Evolutionary conservation across 305 asterid genomes (phyloP).

Genomic region (Solanum hybrid): DNA sequence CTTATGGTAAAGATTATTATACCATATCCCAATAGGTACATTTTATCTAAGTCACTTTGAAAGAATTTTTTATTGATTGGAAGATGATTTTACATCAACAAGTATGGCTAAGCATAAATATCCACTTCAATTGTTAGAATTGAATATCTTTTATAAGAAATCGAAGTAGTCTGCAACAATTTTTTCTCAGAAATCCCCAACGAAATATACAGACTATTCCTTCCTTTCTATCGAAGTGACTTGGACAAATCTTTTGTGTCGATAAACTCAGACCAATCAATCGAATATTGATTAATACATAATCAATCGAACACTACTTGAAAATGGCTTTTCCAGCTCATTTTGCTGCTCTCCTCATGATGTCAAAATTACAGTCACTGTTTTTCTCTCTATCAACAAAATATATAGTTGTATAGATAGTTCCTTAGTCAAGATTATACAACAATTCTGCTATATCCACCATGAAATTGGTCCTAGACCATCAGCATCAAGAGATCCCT

Average conservation of each 20-base stretch:
- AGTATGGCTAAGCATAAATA: not conserved
- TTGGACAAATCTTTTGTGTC: not conserved
- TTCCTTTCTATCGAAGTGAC: not conserved
- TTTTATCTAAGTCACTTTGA: too few relatives aligned
- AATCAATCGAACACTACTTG: not conserved
- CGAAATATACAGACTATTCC: not conserved
- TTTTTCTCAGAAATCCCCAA: not conserved
- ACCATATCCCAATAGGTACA: too few relatives aligned
- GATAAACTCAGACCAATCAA: not conserved
- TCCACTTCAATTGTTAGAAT: not conserved
- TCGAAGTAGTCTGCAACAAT: not conserved
- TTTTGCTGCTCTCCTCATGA: not conserved
- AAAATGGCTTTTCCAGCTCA: not conserved
- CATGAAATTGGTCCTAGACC: conserved; percentile 83
- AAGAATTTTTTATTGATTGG: not conserved
- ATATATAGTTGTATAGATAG: not conserved
- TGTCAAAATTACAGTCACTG: not conserved
- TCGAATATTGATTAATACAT: not conserved
- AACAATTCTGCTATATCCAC: conserved; percentile 41
- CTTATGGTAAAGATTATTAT: too few relatives aligned
- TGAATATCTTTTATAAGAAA: not conserved
- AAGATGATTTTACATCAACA: not conserved
- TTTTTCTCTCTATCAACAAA: not conserved
- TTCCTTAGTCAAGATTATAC: not conserved
- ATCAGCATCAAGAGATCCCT: conserved; percentile 79